Evolutionary conservation across 768 basidiomycete species (phyloP).

Genomic region (Pleurotus tuoliensis): DNA sequence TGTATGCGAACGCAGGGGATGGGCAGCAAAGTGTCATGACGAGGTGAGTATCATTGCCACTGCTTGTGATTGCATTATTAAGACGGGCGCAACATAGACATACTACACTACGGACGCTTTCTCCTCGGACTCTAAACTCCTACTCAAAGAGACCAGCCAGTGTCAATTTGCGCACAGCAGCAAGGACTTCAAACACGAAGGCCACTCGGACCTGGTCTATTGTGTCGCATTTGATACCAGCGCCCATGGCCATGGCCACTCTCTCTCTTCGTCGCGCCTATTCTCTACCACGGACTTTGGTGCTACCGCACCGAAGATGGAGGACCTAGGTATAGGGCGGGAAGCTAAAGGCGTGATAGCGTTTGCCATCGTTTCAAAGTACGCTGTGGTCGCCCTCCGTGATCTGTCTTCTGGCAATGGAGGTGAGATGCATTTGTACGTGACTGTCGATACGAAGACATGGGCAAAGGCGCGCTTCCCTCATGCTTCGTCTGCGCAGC

Average conservation of each 20-base stretch:
- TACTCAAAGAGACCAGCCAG: conserved; percentile 67
- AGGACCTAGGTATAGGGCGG: conserved; percentile 84
- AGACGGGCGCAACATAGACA: conserved; percentile 46
- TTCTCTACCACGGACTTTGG: conserved; percentile 89
- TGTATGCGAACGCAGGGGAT: conserved; percentile 50
- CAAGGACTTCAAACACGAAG: conserved; percentile 75
- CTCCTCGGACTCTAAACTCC: conserved; percentile 46
- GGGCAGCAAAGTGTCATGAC: conserved; percentile 62
- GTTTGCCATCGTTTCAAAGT: conserved; percentile 90
- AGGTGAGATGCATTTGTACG: conserved; percentile 83
- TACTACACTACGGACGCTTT: conserved; percentile 89
- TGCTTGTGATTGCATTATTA: conserved; percentile 5
- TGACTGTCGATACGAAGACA: conserved; percentile 73
- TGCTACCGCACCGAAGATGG: conserved; percentile 52
- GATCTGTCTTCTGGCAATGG: conserved; percentile 51
- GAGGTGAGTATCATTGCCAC: conserved; percentile 44
- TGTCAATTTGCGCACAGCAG: conserved; percentile 92
- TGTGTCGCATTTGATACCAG: conserved; percentile 83
- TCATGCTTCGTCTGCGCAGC: conserved; percentile 72
- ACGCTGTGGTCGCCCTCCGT: conserved; percentile 85
- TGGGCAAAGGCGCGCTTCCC: conserved; percentile 95
- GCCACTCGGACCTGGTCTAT: conserved; percentile 73
- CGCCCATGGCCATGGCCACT: conserved; percentile 37
- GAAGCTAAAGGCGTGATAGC: conserved; percentile 88
- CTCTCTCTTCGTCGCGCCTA: conserved; percentile 63